Base-by-base conservation (phyloP, 768 basidiomycete genomes). In the Crassisporium funariophilum region DNA sequence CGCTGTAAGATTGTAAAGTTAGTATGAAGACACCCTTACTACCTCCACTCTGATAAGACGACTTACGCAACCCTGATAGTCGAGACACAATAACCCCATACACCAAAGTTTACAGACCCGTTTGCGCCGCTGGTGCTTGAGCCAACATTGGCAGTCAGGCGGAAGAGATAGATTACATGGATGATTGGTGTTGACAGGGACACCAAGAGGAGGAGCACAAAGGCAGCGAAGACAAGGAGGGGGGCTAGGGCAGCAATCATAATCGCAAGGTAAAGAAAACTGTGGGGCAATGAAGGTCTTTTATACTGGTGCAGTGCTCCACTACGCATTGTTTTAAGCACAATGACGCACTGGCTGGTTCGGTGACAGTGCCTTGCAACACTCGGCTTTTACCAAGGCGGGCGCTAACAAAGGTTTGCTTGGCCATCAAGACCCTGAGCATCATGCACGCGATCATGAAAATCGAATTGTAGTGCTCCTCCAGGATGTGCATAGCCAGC, bases 51-150 rank as follows among this genome's bases (percentile, higher is more conserved):
- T 43, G 40, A 43, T 15, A 25, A 43, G 40, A n/a, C n/a, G 31
- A 56, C 69, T 51, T 61, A 80, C 77, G 71, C 65, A 57, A 75
- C 61, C 25, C 76, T 62, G 44, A 77, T 57, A 13, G 67, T 69
- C 22, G 76, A 74, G 29, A 75, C 65, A 62, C 83, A 86, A 57
- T 81, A 83, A 23, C 84, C 84, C 73, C 79, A 86, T 41, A 83
- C 75, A 46, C 84, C 83, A 59, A 84, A 78, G 33, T 66, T 67
- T 48, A 75, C 78, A 38, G 58, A 58, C 16, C 60, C 72, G 21
- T 52, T 62, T 33, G 67, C 73, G 35, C 64, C 65, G 40, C 68
- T 59, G 47, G 61, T 50, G 41, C 62, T 56, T 10, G 68, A 63
- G 38, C 43, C 46, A 33, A 64, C 58, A 24, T 69, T 56, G 12